Evolutionary conservation across 2,329 filamentous ascomycete genomes (phyloP), one percentile per base, ranked within the genome.

Genomic region (Colletotrichum sojae): DNA sequence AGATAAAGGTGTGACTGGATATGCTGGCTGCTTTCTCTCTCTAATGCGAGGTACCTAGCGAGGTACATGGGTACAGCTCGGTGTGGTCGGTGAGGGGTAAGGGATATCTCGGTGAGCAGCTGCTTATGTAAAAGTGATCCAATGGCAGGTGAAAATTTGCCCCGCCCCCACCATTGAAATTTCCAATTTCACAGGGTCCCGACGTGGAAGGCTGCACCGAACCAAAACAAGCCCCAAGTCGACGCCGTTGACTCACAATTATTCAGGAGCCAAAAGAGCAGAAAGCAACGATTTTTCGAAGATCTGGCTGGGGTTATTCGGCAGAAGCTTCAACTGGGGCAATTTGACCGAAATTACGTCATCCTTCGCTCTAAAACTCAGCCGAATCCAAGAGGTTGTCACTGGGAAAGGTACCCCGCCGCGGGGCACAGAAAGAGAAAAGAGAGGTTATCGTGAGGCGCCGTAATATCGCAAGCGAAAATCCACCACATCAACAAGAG

Each of bases 131-230:
- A 72, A 49, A 25, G 40, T 49, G 25, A 63, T 46, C 22, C 20
- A 27, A 6, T 9, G 27, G 58, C 15, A 31, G 67, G 60, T 70
- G 59, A 70, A 71, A 65, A 65, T 56, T 65, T 71, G 70, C 71
- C 71, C 71, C 70, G 71, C 71, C 69, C 71, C 71, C 71, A 71
- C 71, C 67, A 72, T 71, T 58, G 67, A 65, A 64, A 67, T 71
- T 71, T 71, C 31, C 63, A 45, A 71, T 63, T 62, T 57, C 65
- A 52, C 65, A 60, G 57, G 67, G 63, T 46, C 45, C 9, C 12
- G 45, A 6, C 16, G 31, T 8, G 4, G 22, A 10, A 8, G 8
- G 31, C 31, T 9, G 31, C 31, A 10, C 31, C 9, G 40, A 63
- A 52, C 25, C 55, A 61, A 67, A 48, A 54, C 40, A 65, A 18